These are phyloP conservation scores for Boletellus sp. DNA, from an alignment of 768 basidiomycete genomes.

Conservation along the genomic window DNA sequence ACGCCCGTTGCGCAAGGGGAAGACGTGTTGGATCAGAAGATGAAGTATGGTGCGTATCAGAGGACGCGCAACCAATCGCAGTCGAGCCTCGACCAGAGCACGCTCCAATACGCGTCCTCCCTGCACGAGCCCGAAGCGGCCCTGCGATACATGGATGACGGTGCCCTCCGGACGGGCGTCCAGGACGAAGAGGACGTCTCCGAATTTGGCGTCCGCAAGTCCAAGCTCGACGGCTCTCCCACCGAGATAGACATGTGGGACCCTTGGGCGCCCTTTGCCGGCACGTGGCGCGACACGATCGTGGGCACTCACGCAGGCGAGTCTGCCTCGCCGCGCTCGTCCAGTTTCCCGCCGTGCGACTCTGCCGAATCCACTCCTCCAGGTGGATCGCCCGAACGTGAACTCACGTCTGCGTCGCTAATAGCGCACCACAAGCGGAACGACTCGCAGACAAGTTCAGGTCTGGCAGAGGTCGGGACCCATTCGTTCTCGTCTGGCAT, in stretches of 20 bases:
- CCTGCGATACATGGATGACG: conserved; percentile 34
- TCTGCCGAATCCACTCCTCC: conserved; percentile 6
- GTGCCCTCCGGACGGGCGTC: conserved; percentile 24
- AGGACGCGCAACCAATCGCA: conserved; percentile 32
- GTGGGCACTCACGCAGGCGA: conserved; percentile 26
- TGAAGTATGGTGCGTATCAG: conserved; percentile 30
- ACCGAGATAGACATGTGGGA: conserved; percentile 11
- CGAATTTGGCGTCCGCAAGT: conserved; percentile 12
- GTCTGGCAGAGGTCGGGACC: conserved; percentile 22
- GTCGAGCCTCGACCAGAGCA: conserved; percentile 27
- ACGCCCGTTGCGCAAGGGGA: conserved; percentile 11
- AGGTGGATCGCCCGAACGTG: conserved; percentile 28
- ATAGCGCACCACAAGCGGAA: conserved; percentile 24
- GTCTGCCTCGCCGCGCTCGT: conserved; percentile 8
- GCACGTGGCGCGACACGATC: conserved; percentile 28
- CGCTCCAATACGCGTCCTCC: conserved; percentile 27
- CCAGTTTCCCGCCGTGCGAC: conserved; percentile 5
- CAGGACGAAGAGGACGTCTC: conserved; percentile 7
- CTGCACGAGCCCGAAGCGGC: too few relatives aligned
- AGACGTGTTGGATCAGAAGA: conserved; percentile 11
- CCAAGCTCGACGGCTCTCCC: neutral
- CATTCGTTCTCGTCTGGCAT: conserved; percentile 27
- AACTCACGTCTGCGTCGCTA: conserved; percentile 31
- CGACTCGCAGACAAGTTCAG: conserved; percentile 11
- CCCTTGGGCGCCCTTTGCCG: conserved; percentile 24